Evolutionary conservation across 495 filamentous ascomycete genomes (phyloP).

Genomic region (Penicillium paxilli): DNA sequence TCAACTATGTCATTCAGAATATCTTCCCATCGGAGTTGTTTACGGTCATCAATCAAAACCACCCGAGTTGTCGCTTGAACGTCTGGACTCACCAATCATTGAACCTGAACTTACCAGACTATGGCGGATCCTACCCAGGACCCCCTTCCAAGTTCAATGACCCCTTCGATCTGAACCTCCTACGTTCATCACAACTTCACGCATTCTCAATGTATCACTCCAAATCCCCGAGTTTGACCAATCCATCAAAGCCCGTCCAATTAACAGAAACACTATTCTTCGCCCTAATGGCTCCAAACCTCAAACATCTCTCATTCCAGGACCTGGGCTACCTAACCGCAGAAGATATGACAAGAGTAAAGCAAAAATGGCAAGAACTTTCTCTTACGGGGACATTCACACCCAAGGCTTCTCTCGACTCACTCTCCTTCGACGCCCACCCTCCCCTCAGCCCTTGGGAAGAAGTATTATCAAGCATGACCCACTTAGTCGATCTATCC

Average conservation of each 20-base stretch:
- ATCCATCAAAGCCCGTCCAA: neutral
- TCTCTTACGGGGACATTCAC: neutral
- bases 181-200: neutral
- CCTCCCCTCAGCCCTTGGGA: neutral
- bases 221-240: neutral
- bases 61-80: neutral
- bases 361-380: neutral
- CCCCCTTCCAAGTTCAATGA: neutral
- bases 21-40: neutral
- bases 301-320: neutral
- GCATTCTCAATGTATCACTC: neutral
- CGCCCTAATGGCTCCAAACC: neutral
- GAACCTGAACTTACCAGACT: neutral
- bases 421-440: constrained; percentile 1
- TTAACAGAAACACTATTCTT: neutral
- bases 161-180: neutral
- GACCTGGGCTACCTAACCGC: neutral
- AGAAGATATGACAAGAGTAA: neutral
- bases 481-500: neutral
- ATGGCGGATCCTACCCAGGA: neutral
- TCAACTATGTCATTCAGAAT: neutral
- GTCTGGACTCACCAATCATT: constrained; percentile 1
- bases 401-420: neutral
- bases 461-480: neutral
- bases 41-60: neutral